Evolutionary conservation across 2,329 filamentous ascomycete species (phyloP), one percentile per base, ranked within the genome.

Genomic region (Coleophoma cylindrospora): DNA sequence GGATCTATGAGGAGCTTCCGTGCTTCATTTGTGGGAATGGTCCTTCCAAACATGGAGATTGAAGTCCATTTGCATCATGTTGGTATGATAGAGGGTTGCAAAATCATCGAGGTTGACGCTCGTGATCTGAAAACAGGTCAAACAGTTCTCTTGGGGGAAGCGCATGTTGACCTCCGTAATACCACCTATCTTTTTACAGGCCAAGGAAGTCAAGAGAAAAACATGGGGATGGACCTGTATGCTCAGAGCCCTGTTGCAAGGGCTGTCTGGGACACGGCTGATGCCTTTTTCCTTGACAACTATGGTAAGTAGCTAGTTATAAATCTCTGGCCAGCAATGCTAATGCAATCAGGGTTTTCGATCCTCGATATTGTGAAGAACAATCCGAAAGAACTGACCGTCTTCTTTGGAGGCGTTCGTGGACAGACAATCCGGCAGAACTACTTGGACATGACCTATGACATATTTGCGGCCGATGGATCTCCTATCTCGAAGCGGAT

Each of bases 221-320:
- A 58, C 10, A 73, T 73, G 70, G 70, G 70, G 1, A 72, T 72
- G 68, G 65, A 66, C n/a, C 55, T 73, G n/a, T 72, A 72, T 45
- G 61, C 56, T 12, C 54, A 51, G 1, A 66, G 60, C 21, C 19
- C 60, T 10, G 61, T 61, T 12, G 68, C 69, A 3, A 56, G 56
- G 34, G 51, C 50, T 4, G 55, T 70, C 5, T 72, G 70, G 70
- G 70, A 69, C 50, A 47, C 51, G 17, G 66, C 62, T 6, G 68
- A 72, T 50, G 61, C 52, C 19, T 59, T 64, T 49, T 66, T 69
- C 40, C 52, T 61, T 7, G 58, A 64, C 8, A 61, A 54, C 15
- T 68, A 63, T 53, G 68, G 68, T 64, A 52, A 47, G 57, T 50
- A 34, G n/a, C n/a, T n/a, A n/a, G n/a, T n/a, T n/a, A n/a, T n/a